Base-by-base conservation (phyloP, 1,284 basidiomycete species). In the Irpex sp. region DNA sequence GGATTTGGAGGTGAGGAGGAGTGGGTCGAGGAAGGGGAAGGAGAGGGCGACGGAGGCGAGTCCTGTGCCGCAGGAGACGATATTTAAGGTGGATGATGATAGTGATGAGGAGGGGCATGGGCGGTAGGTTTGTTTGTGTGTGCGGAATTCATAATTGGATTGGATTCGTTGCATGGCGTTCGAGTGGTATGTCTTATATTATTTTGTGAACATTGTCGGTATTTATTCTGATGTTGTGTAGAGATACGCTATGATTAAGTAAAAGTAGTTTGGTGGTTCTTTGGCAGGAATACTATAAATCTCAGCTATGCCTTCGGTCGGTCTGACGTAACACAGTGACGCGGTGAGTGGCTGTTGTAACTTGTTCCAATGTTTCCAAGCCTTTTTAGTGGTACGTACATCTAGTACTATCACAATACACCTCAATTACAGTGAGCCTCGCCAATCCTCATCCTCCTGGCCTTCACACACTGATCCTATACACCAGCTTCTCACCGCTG, bases 1-100 rank as follows among this genome's bases (percentile, higher is more conserved):
- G 60, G 31, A 49, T 7, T 13, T 33, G 76, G 70, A 31, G 26
- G 37, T 33, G 31, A 33, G 31, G 31, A 33, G 31, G 31, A 33
- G 31, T 33, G 31, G 51, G 47, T 70, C 68, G 63, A 70, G 76
- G 36, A 81, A 80, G 63, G 81, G 79, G 35, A 82, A 83, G 71
- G 75, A 73, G 46, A 74, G 81, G 54, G 78, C 72, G 39, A 65
- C 65, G 17, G 67, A 71, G 15, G 63, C 69, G 13, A 69, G 39
- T 46, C 39, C 8, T 46, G 39, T 71, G 7, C 71, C 72, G 47
- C 66, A 66, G 49, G 71, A 71, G 39, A 66, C 73, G 5, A 77
- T 84, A 53, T 84, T 85, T 63, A 79, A 78, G 47, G 81, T 83
- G 9, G 83, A 81, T 6, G 81, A 82, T 4, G 74, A 72, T 57